phyloP scores from a whole-genome alignment of 2,329 filamentous ascomycete species.

The Phaeosphaeria sp. region DNA sequence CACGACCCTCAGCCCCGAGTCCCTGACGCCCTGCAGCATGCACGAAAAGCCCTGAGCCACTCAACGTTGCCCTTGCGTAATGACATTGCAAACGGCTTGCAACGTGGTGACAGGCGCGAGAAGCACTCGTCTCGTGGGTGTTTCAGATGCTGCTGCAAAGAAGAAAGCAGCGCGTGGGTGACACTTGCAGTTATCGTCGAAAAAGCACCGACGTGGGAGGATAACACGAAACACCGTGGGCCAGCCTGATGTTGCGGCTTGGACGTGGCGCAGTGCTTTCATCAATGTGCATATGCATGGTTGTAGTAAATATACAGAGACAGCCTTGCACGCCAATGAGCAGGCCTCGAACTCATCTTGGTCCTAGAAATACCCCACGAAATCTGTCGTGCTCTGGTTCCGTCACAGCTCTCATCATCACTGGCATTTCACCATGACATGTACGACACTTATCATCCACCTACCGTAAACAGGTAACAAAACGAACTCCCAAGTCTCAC shows the following conservation, averaged over 20 bases:
- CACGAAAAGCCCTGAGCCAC: background rate
- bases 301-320: no score
- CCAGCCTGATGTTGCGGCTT: background rate
- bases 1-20: constrained; percentile 9
- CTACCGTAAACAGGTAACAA: background rate
- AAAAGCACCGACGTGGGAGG: constrained; percentile 16
- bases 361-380: no score
- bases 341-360: no score
- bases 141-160: background rate
- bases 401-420: no score
- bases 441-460: background rate
- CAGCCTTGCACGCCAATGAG: no score
- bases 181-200: background rate
- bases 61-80: background rate
- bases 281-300: background rate
- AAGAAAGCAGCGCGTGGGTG: constrained; percentile 1
- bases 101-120: background rate
- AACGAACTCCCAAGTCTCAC: background rate
- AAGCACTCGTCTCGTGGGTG: background rate
- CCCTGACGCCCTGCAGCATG: constrained; percentile 6
- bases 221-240: background rate
- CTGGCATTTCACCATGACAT: background rate
- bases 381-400: background rate
- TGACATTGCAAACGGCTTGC: background rate
- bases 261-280: constrained; percentile 13